Conservation (phyloP, 164 flowering plant genomes). For the Chimonanthus praecox region DNA sequence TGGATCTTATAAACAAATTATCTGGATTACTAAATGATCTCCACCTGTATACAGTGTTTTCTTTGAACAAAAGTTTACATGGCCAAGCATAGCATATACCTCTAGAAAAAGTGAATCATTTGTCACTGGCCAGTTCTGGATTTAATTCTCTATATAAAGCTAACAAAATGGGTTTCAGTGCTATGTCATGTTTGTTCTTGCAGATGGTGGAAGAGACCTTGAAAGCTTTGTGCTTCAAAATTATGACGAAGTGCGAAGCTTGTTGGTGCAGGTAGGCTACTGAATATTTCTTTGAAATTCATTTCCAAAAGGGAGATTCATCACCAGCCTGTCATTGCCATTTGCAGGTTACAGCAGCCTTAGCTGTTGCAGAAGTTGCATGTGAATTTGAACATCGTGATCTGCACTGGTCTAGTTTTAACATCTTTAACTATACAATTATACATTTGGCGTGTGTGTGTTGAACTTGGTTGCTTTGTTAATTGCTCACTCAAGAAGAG, state of each 20-base stretch:
- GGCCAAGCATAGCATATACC: background rate
- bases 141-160: background rate
- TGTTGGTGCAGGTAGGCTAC: conserved; percentile 57
- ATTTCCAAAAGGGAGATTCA: background rate
- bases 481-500: conserved; percentile 5
- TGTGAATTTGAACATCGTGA: conserved; percentile 95
- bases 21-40: background rate
- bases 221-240: conserved; percentile 83
- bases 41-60: background rate
- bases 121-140: background rate
- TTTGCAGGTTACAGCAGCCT: conserved; percentile 70
- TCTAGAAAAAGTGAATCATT: background rate
- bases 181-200: conserved; percentile 74
- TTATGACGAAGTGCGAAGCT: conserved; percentile 73
- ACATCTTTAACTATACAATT: background rate
- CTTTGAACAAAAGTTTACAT: background rate
- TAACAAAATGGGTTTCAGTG: conserved; percentile 42
- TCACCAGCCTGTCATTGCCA: background rate
- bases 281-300: background rate
- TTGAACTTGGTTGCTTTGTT: background rate
- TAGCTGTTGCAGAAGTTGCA: conserved; percentile 93
- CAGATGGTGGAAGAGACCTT: conserved; percentile 88
- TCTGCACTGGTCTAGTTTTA: conserved; percentile 67
- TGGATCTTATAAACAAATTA: too few species aligned
- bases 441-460: background rate